These are phyloP conservation scores for Candida chauliodis DNA, from an alignment of 805 yeast species.

Conservation along the genomic window DNA sequence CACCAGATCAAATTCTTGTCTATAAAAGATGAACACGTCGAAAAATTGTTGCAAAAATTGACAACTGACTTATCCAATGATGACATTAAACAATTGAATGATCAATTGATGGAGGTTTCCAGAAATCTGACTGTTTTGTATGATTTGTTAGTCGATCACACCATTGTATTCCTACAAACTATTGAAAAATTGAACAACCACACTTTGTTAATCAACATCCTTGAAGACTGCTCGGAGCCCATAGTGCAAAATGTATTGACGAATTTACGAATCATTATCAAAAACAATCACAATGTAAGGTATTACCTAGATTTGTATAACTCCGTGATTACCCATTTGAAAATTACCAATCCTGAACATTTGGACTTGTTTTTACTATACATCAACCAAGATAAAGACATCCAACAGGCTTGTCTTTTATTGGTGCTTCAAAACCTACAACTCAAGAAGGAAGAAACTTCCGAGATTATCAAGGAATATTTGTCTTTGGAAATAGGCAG, in stretches of 20 bases:
- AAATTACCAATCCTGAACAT: conserved; percentile 17
- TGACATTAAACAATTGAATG: neutral
- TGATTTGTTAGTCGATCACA: conserved; percentile 16
- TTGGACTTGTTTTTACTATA: conserved; percentile 17
- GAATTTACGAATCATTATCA: conserved; percentile 4
- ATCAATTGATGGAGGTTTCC: conserved; percentile 11
- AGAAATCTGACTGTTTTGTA: conserved; percentile 12
- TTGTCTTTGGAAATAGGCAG: conserved; percentile 19
- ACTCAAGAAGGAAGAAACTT: conserved; percentile 12
- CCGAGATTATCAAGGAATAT: conserved; percentile 17
- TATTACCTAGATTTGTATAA: conserved; percentile 18
- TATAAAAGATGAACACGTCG: neutral
- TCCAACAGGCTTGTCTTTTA: conserved; percentile 17
- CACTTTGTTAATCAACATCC: conserved; percentile 1
- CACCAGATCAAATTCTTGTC: neutral
- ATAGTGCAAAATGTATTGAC: conserved; percentile 7
- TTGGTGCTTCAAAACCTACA: conserved; percentile 20
- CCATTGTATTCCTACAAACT: conserved; percentile 14
- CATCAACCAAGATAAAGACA: conserved; percentile 13
- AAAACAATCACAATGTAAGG: conserved; percentile 2
- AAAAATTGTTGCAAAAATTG: neutral
- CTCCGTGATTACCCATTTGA: conserved; percentile 18
- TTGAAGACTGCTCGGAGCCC: conserved; percentile 3
- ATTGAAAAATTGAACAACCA: conserved; percentile 14
- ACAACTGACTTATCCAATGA: neutral